A percentile compares a stretch with the other conserved stretches of the same genome.
Conservation (phyloP, 805 yeast species). For the Maudiozyma pseudohumilis region DNA sequence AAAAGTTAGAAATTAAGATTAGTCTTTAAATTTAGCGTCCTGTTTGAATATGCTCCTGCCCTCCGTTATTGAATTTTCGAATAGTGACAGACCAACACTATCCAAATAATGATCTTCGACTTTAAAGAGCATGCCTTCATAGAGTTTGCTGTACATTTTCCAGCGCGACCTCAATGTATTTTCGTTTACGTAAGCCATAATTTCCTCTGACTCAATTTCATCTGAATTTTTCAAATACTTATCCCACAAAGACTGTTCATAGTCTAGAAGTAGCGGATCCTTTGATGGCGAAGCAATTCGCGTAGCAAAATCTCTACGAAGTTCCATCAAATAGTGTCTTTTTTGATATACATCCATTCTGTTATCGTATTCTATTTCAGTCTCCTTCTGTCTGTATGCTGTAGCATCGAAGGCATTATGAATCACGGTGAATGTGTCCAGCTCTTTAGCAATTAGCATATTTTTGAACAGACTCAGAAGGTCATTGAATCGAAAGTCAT, state of each 20-base stretch:
- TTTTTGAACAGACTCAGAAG: slow-evolving; percentile 13
- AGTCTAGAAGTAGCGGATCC: slow-evolving; percentile 19
- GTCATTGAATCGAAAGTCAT: slow-evolving; percentile 12
- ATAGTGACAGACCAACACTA: slow-evolving; percentile 5
- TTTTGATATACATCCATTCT: slow-evolving; percentile 10
- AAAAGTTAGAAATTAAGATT: not conserved
- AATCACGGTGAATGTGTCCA: slow-evolving; percentile 11
- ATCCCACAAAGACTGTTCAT: slow-evolving; percentile 18
- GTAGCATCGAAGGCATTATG: slow-evolving; percentile 15
- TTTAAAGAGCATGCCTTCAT: not conserved
- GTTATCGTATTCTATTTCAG: slow-evolving; percentile 18
- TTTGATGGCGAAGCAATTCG: slow-evolving; percentile 16
- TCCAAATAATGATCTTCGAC: slow-evolving; percentile 1
- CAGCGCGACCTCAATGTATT: slow-evolving; percentile 1
- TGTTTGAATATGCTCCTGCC: slow-evolving; percentile 2
- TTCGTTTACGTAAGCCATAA: slow-evolving; percentile 1
- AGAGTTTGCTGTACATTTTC: not conserved
- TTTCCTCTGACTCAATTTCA: not conserved
- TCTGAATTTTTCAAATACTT: slow-evolving; percentile 3
- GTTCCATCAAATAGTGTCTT: slow-evolving; percentile 5
- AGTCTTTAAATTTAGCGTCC: slow-evolving; percentile 1
- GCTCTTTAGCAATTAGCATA: slow-evolving; percentile 10
- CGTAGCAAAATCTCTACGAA: slow-evolving; percentile 11
- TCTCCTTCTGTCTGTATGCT: slow-evolving; percentile 22
- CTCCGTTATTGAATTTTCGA: slow-evolving; percentile 1